Base-by-base conservation (phyloP, 768 basidiomycete genomes). In the Clathrus columnatus region DNA sequence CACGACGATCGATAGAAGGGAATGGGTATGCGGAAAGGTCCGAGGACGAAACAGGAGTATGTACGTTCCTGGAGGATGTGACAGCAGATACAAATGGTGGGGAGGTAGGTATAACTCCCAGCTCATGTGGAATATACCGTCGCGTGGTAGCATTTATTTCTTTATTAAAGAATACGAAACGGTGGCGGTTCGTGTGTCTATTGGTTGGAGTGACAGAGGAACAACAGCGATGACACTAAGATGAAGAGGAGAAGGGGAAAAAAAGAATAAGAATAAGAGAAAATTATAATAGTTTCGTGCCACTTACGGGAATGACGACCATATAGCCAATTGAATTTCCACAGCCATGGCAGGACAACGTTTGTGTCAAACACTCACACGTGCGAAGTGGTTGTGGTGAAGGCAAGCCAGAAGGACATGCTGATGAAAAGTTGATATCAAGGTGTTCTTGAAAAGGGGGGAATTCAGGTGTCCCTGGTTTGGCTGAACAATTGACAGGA, bases 341-440 rank as follows among this genome's bases (percentile, higher is more conserved):
- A 68, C 90, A 92, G 7, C 81, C 82, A 63, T 87, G 85, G 64
- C 90, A 91, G 62, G 79, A 85, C 20, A 92, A 73, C 0, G 83
- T 83, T 66, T 89, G 86, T 2, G 90, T 92, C 44, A 92, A 73
- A 65, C 89, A 93, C 64, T 88, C 87, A 68, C 90, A 92, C 7
- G 88, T 89, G 42, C 87, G 79, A 47, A 66, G 59, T 27, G 60
- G 60, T 59, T n/a, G n/a, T 21, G 60, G 60, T 18, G 68, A 63
- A 48, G 69, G 66, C 17, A 73, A 67, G 36, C 69, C 70, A 68
- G 70, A 71, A 30, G 70, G 64, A 6, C 70, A 63, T 16, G 63
- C 59, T 44, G 59, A 59, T 23, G 51, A 48, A 49, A 53, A 57
- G 43, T 43, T 54, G 41, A 48, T 60, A 44, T 50, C 54, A 18